Evolutionary conservation across 345 rosid genomes (phyloP).

Genomic region (Camelina neglecta): DNA sequence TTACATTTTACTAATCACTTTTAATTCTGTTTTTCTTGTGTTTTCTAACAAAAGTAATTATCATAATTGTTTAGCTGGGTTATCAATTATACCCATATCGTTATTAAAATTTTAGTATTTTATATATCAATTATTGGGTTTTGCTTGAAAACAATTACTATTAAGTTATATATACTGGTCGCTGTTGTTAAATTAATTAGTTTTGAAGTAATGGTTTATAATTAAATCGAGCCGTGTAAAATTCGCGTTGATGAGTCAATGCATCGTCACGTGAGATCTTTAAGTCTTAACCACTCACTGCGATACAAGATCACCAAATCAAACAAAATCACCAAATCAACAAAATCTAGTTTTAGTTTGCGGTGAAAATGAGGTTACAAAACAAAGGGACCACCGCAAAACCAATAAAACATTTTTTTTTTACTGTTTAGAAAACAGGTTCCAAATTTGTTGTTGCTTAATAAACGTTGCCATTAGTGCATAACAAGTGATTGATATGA

Average conservation of each 20-base stretch:
- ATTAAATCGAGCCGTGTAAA: constrained; percentile 29
- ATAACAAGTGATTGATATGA: constrained; percentile 33
- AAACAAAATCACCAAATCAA: constrained; percentile 33
- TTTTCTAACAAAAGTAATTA: too few relatives aligned
- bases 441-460: not conserved
- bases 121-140: not conserved
- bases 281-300: constrained; percentile 43
- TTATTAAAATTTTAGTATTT: not conserved
- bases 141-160: not conserved
- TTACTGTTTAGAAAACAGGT: constrained; percentile 13
- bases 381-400: constrained; percentile 34
- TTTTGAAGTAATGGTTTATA: constrained; percentile 8
- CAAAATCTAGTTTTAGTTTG: constrained; percentile 32
- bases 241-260: constrained; percentile 42
- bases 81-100: too few relatives aligned
- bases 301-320: constrained; percentile 38
- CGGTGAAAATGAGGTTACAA: constrained; percentile 36
- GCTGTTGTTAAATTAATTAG: constrained; percentile 17
- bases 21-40: too few relatives aligned
- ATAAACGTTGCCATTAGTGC: constrained; percentile 13
- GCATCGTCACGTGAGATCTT: constrained; percentile 44
- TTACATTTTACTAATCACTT: too few relatives aligned
- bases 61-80: too few relatives aligned
- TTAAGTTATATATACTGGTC: not conserved
- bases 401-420: constrained; percentile 17